Base-by-base conservation (phyloP, 495 filamentous ascomycete species). In the Cercophora scortea region DNA sequence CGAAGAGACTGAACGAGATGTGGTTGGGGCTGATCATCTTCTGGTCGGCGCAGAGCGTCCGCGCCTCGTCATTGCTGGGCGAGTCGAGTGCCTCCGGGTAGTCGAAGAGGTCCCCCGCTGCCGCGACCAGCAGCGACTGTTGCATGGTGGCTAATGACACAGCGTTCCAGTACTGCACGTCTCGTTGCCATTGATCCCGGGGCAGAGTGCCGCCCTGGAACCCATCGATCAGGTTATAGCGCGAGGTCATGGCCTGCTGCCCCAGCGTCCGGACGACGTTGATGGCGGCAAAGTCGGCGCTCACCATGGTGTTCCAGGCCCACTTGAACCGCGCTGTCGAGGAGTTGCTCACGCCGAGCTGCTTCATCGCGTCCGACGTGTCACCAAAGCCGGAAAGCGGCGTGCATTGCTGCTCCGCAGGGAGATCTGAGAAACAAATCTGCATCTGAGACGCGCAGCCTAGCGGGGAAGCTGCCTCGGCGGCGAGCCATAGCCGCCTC, bases 1-100 rank as follows among this genome's bases (percentile, higher is more conserved):
- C 56, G 34, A 62, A 52, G 3, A 56, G 12, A 41, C 49, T 56
- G 19, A 62, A 60, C 0, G 56, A 59, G 8, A 47, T 11, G 39
- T 59, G 49, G 3, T 49, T 25, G 36, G 54, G 49, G 33, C 49
- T 56, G 10, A 18, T 32, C 16, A 62, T 54, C 38, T 55, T 61
- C 47, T 61, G 40, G 16, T 15, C 25, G 10, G 43, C 34, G 36
- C 45, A 47, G 15, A 51, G 8, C 12, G 32, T 10, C 6, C 38
- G 49, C 32, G 42, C 49, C 16, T 43, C 16, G 42, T 25, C 39
- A 33, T 53, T 15, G 18, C 15, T 33, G 15, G 49, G 17, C 36
- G 33, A 18, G 1, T 13, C 3, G 3, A 38, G 36, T 38, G 10
- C 36, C 3, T 38, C 36, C 13, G 36, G 36, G 13, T 38, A 38